Evolutionary conservation across 345 rosid species (phyloP), one percentile per base, ranked within the genome.

Genomic region (Noccaea bulbosa): DNA sequence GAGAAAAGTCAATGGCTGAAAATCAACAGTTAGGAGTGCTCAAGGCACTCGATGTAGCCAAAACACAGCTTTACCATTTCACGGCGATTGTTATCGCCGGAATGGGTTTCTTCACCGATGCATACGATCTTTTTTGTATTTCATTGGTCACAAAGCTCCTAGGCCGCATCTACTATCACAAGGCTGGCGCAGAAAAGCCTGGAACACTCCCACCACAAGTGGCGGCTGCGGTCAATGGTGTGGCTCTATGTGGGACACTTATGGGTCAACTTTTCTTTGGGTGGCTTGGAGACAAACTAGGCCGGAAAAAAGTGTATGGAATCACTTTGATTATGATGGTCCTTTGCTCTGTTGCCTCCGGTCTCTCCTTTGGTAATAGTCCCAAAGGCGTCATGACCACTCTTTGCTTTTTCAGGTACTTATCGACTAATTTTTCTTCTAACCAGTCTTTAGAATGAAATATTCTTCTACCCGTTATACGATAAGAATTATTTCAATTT

Each of bases 271-370:
- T 84, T 20, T 82, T 84, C 57, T 84, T 82, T 30, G 86, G 88
- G 1, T 85, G 86, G 86, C 83, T 82, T 11, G 88, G 88, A 4
- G 88, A 85, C 59, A 82, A 82, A 50, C 45, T 85, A 10, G 88
- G 88, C 8, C 56, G 86, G 44, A 83, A 81, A 60, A 77, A 49
- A 9, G 88, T 82, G 8, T 85, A 85, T 37, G 88, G 88, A 4
- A 62, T 85, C 62, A 85, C 88, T 63, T 81, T 83, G 7, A 79
- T 85, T 79, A 71, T 82, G 47, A 85, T 85, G 86, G 79, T 82
- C 15, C 10, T 81, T 0, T 81, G 82, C 24, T 82, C 88, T 6
- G 17, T 85, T 5, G 84, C 72, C 0, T 85, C 88, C 0, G 88
- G 88, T 5, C 85, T 85, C 46, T 82, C 88, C 3, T 85, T 85